These are phyloP conservation scores for Lachnellula cervina DNA, from an alignment of 2,329 filamentous ascomycete species.

Conservation along the genomic window DNA sequence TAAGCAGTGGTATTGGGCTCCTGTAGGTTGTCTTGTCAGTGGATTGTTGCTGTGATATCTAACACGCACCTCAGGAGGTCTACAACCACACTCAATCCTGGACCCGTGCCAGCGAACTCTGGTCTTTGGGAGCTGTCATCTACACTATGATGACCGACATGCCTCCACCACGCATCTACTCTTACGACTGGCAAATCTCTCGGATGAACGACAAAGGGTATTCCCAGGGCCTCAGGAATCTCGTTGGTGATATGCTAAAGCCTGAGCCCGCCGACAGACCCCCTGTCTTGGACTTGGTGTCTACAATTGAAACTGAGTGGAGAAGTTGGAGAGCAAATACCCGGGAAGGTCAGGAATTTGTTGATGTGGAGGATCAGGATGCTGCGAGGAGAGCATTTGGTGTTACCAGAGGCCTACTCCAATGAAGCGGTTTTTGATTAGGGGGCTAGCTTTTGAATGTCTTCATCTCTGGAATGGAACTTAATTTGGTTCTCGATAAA, in stretches of 20 bases:
- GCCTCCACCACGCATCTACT: conserved; percentile 21
- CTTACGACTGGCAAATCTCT: conserved; percentile 24
- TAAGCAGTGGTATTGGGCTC: conserved; percentile 25
- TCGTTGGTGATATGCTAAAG: conserved; percentile 23
- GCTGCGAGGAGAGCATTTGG: conserved; percentile 1
- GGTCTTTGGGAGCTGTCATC: conserved; percentile 25
- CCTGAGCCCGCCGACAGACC: conserved; percentile 16
- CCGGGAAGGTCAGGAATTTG: conserved; percentile 13
- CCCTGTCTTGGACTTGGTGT: conserved; percentile 13
- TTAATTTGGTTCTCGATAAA: neutral
- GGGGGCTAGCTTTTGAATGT: neutral
- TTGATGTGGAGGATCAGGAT: conserved; percentile 19
- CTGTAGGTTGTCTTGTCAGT: conserved; percentile 11
- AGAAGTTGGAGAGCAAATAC: conserved; percentile 21
- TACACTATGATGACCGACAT: conserved; percentile 31
- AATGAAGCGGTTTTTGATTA: neutral
- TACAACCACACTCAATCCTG: conserved; percentile 17
- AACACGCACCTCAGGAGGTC: conserved; percentile 20
- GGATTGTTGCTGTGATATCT: neutral
- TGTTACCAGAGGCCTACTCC: neutral
- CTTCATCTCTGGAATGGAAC: neutral
- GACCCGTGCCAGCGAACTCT: conserved; percentile 23
- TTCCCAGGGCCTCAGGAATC: conserved; percentile 16
- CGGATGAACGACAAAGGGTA: conserved; percentile 24
- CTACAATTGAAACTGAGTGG: conserved; percentile 19